Evolutionary conservation across 1,284 basidiomycete species (phyloP).

Genomic region (Trichosporon sp.): DNA sequence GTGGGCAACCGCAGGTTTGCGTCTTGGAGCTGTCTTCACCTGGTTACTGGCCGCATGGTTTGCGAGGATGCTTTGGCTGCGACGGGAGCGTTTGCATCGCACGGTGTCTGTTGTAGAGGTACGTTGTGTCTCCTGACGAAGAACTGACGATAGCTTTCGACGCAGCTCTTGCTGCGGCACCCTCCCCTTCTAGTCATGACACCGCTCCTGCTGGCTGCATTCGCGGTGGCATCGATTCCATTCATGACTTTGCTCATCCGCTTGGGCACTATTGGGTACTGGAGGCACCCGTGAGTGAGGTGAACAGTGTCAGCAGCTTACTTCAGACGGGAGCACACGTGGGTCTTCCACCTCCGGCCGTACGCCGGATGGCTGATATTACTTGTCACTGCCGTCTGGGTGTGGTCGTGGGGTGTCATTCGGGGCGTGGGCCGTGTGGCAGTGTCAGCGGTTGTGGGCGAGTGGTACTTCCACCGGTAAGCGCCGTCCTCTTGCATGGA

Average conservation of each 20-base stretch:
- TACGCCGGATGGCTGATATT: constrained; percentile 80
- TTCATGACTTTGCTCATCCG: constrained; percentile 80
- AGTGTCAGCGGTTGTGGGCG: constrained; percentile 76
- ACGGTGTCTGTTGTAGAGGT: constrained; percentile 68
- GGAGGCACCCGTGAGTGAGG: constrained; percentile 46
- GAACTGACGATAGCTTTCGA: constrained; percentile 56
- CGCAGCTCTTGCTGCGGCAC: constrained; percentile 68
- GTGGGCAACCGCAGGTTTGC: constrained; percentile 63
- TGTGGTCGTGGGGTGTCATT: constrained; percentile 87
- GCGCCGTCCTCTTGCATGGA: constrained; percentile 25
- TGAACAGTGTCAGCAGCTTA: not conserved
- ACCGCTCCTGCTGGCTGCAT: constrained; percentile 67
- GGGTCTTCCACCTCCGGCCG: constrained; percentile 69
- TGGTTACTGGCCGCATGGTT: constrained; percentile 66
- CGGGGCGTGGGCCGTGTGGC: constrained; percentile 74
- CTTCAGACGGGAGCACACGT: constrained; percentile 40
- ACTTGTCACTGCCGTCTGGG: constrained; percentile 65
- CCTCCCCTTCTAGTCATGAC: constrained; percentile 77
- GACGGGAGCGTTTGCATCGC: constrained; percentile 56
- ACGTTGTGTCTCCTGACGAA: constrained; percentile 4
- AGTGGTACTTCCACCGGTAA: constrained; percentile 86
- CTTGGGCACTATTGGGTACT: constrained; percentile 68
- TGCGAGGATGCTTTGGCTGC: constrained; percentile 63
- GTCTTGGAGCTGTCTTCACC: constrained; percentile 72
- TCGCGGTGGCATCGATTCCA: constrained; percentile 71